These are phyloP conservation scores for Colletotrichum sp. DNA, from an alignment of 2,329 filamentous ascomycete genomes.

Conservation along the genomic window DNA sequence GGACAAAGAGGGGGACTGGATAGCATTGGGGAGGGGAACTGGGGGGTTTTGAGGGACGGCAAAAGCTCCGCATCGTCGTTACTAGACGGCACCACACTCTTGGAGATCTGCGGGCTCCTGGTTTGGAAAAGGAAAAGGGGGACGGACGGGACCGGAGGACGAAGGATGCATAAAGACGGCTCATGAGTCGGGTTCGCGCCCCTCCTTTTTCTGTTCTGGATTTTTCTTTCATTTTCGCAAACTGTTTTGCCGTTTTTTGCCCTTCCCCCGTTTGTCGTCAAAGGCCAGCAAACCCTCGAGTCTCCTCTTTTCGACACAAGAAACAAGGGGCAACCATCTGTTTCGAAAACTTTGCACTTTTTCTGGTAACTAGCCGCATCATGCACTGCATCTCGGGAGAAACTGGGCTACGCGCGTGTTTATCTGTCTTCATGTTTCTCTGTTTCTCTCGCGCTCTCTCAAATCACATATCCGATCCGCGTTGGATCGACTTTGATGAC, in stretches of 20 bases:
- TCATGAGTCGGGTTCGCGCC: conserved; percentile 5
- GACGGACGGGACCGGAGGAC: background rate
- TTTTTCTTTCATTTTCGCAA: background rate
- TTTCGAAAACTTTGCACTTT: background rate
- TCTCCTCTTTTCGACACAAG: background rate
- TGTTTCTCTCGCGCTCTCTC: background rate
- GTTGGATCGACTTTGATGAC: background rate
- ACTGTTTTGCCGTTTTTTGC: background rate
- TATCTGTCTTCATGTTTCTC: background rate
- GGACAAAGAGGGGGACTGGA: background rate
- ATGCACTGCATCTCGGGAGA: conserved; percentile 15
- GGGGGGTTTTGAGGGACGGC: background rate
- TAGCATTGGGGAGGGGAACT: background rate
- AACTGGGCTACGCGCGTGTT: background rate
- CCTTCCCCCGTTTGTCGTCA: background rate
- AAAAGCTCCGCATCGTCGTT: conserved; percentile 12
- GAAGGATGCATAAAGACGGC: background rate
- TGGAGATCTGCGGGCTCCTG: background rate
- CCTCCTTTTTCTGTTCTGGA: background rate
- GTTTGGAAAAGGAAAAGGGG: background rate
- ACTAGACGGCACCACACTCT: conserved; percentile 5
- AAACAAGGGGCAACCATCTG: background rate
- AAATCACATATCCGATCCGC: background rate
- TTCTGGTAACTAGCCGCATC: background rate
- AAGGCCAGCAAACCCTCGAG: background rate